Base-by-base conservation (phyloP, 495 filamentous ascomycete genomes). In the Parmelia sp. region DNA sequence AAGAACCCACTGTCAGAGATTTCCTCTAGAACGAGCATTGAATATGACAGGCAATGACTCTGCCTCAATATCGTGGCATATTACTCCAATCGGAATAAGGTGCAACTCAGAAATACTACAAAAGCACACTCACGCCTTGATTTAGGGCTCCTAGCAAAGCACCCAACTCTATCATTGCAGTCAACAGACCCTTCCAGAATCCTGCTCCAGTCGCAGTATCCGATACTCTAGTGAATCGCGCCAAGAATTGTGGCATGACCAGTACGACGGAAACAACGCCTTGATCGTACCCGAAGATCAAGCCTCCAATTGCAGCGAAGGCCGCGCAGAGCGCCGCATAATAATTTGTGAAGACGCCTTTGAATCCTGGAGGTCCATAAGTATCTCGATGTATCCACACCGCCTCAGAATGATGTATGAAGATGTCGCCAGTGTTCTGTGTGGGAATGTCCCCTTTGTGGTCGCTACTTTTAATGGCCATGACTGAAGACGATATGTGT, bases 131-230 rank as follows among this genome's bases (percentile, higher is more conserved):
- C 51, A 55, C 51, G 3, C 84, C 84, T 66, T 83, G 79, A 59
- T 83, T 83, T 21, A 86, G 63, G 0, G 82, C 82, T 57, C 82
- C 81, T 3, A 82, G 60, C 57, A 85, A 72, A 15, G 83, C 83
- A 15, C 83, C 82, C 45, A 85, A 66, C 65, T 85, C 83, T 49
- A 86, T 82, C 82, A 84, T 85, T 3, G 83, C 83, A 1, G 82
- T 85, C 73, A 84, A 73, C 17, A 86, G 65, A 8, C 83, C 83
- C 70, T 85, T 86, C 77, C 78, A 82, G 65, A 86, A 85, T 0
- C 80, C 80, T 9, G 78, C 74, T 3, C 79, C 79, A 6, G 78
- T 69, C 15, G 74, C 71, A 58, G 67, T 65, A 15, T 75, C 74
- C 7, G 73, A 73, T 9, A 86, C 75, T 25, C 74, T 70, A 9